Conservation (phyloP, 1,284 basidiomycete genomes). For the Bjerkandera adusta region DNA sequence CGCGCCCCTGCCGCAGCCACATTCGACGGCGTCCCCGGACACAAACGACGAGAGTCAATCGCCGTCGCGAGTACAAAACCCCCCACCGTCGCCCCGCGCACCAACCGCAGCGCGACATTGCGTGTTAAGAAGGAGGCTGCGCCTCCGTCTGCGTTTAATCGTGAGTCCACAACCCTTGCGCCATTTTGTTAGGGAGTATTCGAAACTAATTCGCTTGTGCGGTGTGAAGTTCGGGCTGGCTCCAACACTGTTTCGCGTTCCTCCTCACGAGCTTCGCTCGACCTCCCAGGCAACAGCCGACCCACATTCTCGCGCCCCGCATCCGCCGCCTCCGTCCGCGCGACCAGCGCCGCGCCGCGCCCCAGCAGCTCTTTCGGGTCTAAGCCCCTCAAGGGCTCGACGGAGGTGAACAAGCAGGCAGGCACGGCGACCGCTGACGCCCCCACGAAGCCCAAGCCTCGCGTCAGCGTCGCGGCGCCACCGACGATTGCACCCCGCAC, state of each 20-base stretch:
- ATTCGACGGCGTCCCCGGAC: slow-evolving; percentile 79
- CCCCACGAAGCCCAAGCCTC: slow-evolving; percentile 30
- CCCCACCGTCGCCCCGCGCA: slow-evolving; percentile 61
- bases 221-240: no score
- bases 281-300: slow-evolving; percentile 20
- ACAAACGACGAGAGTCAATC: slow-evolving; percentile 74
- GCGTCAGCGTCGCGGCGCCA: slow-evolving; percentile 52
- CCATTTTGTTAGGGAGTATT: slow-evolving; percentile 13
- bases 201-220: no score
- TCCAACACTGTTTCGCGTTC: slow-evolving; percentile 24
- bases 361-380: neutral
- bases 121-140: slow-evolving; percentile 54
- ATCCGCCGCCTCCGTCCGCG: slow-evolving; percentile 21
- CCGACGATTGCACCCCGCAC: slow-evolving; percentile 65
- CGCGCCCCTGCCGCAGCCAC: slow-evolving; percentile 24
- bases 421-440: slow-evolving; percentile 16
- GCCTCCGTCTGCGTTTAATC: slow-evolving; percentile 65
- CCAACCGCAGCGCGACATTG: slow-evolving; percentile 69
- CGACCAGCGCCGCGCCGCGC: slow-evolving; percentile 10
- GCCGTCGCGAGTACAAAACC: slow-evolving; percentile 61
- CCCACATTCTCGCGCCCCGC: slow-evolving; percentile 23
- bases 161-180: slow-evolving; percentile 37
- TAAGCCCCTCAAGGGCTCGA: slow-evolving; percentile 7
- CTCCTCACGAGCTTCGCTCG: slow-evolving; percentile 26
- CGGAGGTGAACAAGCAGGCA: slow-evolving; percentile 7